Evolutionary conservation across 768 basidiomycete genomes (phyloP).

Genomic region (Daedaleopsis nitida): DNA sequence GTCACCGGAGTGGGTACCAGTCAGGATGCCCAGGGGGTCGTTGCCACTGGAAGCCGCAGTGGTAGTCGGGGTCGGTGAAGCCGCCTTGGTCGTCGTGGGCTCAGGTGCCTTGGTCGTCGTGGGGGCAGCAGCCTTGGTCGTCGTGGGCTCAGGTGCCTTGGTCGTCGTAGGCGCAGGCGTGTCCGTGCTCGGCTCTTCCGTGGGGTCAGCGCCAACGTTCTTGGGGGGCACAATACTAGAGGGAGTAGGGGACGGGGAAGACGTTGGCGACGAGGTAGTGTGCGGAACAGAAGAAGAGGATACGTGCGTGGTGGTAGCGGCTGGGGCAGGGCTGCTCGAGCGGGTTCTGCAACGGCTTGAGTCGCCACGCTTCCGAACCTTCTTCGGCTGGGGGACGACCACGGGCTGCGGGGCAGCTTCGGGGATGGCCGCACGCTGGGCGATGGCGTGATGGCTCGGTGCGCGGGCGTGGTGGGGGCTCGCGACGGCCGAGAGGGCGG

Average conservation of each 20-base stretch:
- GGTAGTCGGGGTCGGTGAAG: background rate
- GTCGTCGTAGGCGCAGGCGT: background rate
- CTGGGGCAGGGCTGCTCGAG: constrained; percentile 15
- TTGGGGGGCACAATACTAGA: constrained; percentile 2
- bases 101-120: background rate
- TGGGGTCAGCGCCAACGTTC: constrained; percentile 14
- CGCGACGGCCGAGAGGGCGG: constrained; percentile 44
- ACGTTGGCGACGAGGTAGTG: background rate
- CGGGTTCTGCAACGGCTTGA: constrained; percentile 26
- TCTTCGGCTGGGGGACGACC: constrained; percentile 13
- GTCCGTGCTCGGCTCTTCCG: background rate
- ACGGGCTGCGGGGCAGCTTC: constrained; percentile 18
- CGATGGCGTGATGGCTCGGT: constrained; percentile 44
- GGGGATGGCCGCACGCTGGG: constrained; percentile 44
- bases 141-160: background rate
- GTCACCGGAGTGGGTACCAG: constrained; percentile 24
- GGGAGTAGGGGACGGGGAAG: background rate
- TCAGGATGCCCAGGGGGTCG: constrained; percentile 10
- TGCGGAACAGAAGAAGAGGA: constrained; percentile 7
- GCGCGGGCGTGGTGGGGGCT: constrained; percentile 43
- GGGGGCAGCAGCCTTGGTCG: constrained; percentile 5
- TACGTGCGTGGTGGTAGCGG: constrained; percentile 19
- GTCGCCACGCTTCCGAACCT: constrained; percentile 10
- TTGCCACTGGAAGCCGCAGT: constrained; percentile 7
- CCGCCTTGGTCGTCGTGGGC: constrained; percentile 5